Conservation (phyloP, 257 asterid genomes). For the Solanum chmielewskii region DNA sequence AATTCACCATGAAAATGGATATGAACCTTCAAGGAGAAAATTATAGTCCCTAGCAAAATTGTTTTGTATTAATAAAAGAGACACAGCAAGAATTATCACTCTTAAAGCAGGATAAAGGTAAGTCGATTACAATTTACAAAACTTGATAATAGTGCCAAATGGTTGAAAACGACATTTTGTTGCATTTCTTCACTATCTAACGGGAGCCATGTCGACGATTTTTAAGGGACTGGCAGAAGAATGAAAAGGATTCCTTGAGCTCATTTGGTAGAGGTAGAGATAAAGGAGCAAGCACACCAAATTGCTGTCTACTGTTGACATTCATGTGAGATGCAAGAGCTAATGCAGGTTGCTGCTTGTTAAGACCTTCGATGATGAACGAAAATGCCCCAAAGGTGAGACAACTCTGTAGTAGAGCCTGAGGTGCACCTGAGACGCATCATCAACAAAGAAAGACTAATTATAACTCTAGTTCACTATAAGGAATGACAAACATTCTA, state of each 20-base stretch:
- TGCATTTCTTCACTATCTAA: not conserved
- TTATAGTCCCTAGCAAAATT: not conserved
- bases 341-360: constrained; percentile 85
- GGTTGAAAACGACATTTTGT: not conserved
- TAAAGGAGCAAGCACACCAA: constrained; percentile 53
- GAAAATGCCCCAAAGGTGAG: constrained; percentile 92
- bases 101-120: not conserved
- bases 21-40: not conserved
- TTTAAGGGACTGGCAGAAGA: constrained; percentile 56
- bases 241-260: constrained; percentile 69
- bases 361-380: constrained; percentile 73
- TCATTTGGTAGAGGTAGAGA: constrained; percentile 77
- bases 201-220: constrained; percentile 15
- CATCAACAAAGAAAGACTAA: not conserved
- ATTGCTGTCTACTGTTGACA: constrained; percentile 21
- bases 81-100: not conserved
- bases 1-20: not conserved
- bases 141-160: not conserved
- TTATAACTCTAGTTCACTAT: not conserved
- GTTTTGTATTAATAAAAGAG: not conserved
- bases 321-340: constrained; percentile 34
- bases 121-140: not conserved
- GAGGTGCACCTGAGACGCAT: constrained; percentile 69
- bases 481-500: not conserved
- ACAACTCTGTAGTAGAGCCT: constrained; percentile 88